A percentile compares a stretch with the other conserved stretches of the same genome.
These are phyloP conservation scores for Ceratobasidium papillatum DNA, from an alignment of 1,284 basidiomycete genomes.

Conservation along the genomic window DNA sequence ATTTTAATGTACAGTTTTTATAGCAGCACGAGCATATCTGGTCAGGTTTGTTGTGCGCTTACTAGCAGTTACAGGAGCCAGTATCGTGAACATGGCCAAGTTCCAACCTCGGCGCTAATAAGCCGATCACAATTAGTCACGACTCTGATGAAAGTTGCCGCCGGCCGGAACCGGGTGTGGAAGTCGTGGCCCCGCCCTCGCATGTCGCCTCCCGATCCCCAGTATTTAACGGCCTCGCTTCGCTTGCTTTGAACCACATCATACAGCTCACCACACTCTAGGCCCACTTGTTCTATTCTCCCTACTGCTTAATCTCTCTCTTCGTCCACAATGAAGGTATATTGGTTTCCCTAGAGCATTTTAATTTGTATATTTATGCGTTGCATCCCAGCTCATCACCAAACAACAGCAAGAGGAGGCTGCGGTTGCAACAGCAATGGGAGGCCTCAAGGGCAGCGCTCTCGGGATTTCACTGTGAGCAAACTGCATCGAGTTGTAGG, in stretches of 20 bases:
- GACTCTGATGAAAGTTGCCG: constrained; percentile 18
- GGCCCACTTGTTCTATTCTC: neutral
- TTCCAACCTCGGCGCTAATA: neutral
- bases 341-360: neutral
- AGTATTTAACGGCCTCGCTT: constrained; percentile 3
- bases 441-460: constrained; percentile 3
- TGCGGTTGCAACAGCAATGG: constrained; percentile 8
- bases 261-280: constrained; percentile 3
- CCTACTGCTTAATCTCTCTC: neutral
- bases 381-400: constrained; percentile 53
- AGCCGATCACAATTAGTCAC: neutral
- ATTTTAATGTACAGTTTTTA: neutral
- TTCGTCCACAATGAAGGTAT: constrained; percentile 22
- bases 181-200: constrained; percentile 8
- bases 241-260: neutral
- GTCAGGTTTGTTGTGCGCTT: neutral
- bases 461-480: constrained; percentile 22
- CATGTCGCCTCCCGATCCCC: neutral
- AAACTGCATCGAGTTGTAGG: too few relatives aligned
- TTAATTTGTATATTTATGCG: neutral
- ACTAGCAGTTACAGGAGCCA: neutral
- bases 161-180: constrained; percentile 35
- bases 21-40: neutral
- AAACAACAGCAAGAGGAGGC: constrained; percentile 52
- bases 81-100: neutral